Conservation (phyloP, 148 eudicot genomes). For the Rhododendron kiyosumense region DNA sequence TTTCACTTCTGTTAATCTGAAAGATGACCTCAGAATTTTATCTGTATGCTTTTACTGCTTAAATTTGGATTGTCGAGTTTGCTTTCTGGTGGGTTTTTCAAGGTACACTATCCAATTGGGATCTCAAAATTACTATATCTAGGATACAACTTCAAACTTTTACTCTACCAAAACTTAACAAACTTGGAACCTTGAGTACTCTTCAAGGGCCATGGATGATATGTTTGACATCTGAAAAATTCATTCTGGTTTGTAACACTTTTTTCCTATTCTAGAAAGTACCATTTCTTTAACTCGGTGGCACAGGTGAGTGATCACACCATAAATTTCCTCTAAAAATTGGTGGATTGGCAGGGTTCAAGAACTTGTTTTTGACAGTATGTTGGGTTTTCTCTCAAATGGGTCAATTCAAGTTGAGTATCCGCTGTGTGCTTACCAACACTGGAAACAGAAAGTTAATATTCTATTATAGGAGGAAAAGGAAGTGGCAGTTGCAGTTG, state of each 20-base stretch:
- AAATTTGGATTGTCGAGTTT: neutral
- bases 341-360: neutral
- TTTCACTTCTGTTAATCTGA: neutral
- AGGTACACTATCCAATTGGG: neutral
- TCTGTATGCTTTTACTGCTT: neutral
- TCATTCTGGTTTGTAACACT: neutral
- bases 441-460: neutral
- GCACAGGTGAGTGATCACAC: neutral
- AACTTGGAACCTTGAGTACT: neutral
- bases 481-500: neutral
- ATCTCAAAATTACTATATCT: neutral
- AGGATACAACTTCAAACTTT: neutral
- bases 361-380: neutral
- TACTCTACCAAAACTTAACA: neutral
- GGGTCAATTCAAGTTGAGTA: neutral
- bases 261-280: neutral
- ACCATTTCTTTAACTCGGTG: neutral
- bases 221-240: neutral
- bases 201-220: neutral
- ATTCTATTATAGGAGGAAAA: neutral
- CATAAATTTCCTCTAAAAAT: neutral
- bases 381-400: neutral
- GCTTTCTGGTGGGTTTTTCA: neutral
- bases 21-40: neutral
- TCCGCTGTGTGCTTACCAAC: neutral